Conservation (phyloP, 108 stramenopile species). For the Cylindrotheca fusiformis region DNA sequence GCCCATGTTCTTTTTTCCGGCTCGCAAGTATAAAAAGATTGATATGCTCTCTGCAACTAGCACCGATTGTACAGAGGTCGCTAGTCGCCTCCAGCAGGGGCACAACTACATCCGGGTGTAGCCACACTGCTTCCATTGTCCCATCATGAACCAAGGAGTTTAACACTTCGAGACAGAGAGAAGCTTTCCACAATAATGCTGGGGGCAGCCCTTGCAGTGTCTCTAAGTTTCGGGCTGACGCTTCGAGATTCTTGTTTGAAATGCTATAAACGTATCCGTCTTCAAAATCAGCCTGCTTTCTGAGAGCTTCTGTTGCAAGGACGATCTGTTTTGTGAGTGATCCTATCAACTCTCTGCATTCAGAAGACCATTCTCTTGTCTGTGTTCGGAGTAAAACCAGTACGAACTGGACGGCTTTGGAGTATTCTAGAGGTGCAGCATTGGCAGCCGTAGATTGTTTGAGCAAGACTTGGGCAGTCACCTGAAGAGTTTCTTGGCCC, state of each 20-base stretch:
- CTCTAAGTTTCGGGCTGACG: slow-evolving; percentile 24
- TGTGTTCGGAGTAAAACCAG: slow-evolving; percentile 37
- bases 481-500: slow-evolving; percentile 31
- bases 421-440: slow-evolving; percentile 15
- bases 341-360: slow-evolving; percentile 42
- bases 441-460: slow-evolving; percentile 17
- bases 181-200: slow-evolving; percentile 70
- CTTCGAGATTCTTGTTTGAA: slow-evolving; percentile 15
- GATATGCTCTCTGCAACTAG: slow-evolving; percentile 74
- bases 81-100: slow-evolving; percentile 61
- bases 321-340: slow-evolving; percentile 39
- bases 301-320: slow-evolving; percentile 69
- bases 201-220: slow-evolving; percentile 31
- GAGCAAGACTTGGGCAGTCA: slow-evolving; percentile 24
- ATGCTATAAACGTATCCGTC: slow-evolving; percentile 57
- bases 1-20: slow-evolving; percentile 17
- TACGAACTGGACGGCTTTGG: slow-evolving; percentile 29
- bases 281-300: slow-evolving; percentile 80
- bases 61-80: slow-evolving; percentile 77
- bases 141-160: slow-evolving; percentile 32
- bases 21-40: slow-evolving; percentile 55
- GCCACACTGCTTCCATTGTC: slow-evolving; percentile 4
- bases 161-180: slow-evolving; percentile 60
- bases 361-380: slow-evolving; percentile 21
- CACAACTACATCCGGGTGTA: slow-evolving; percentile 25